Conservation (phyloP, 169 alveolate genomes). For the Eimeria praecox region DNA sequence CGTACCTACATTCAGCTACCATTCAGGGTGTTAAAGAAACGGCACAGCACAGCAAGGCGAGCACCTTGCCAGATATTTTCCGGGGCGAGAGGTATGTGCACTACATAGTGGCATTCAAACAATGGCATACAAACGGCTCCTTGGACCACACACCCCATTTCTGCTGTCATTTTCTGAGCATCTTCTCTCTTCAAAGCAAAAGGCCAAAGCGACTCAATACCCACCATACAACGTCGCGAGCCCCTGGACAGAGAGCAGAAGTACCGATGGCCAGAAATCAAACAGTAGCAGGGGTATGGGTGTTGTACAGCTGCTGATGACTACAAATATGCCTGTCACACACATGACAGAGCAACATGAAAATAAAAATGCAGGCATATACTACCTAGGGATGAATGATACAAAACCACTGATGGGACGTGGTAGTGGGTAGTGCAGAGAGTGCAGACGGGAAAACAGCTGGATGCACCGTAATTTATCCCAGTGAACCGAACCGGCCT, state of each 20-base stretch:
- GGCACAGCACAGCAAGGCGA: neutral
- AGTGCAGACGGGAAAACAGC: neutral
- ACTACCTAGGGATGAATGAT: no score
- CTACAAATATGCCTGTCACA: constrained; percentile 66
- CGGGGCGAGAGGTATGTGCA: neutral
- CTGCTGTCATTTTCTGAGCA: neutral
- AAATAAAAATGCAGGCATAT: neutral
- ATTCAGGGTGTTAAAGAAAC: neutral
- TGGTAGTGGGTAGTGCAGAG: no score
- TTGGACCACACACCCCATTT: neutral
- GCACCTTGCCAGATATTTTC: neutral
- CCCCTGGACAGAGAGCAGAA: constrained; percentile 70
- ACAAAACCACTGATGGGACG: no score
- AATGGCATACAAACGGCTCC: neutral
- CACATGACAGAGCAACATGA: neutral
- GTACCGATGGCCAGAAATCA: constrained; percentile 67
- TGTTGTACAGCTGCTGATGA: constrained; percentile 76
- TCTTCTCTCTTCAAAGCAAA: neutral
- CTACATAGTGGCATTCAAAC: neutral
- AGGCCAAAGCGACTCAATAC: neutral
- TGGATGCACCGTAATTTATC: no score
- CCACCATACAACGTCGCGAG: constrained; percentile 74
- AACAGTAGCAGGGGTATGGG: constrained; percentile 78
- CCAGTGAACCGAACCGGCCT: no score
- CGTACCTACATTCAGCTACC: neutral